Evolutionary conservation across 2,329 filamentous ascomycete species (phyloP), one percentile per base, ranked within the genome.

Genomic region (Colletotrichum incanum): DNA sequence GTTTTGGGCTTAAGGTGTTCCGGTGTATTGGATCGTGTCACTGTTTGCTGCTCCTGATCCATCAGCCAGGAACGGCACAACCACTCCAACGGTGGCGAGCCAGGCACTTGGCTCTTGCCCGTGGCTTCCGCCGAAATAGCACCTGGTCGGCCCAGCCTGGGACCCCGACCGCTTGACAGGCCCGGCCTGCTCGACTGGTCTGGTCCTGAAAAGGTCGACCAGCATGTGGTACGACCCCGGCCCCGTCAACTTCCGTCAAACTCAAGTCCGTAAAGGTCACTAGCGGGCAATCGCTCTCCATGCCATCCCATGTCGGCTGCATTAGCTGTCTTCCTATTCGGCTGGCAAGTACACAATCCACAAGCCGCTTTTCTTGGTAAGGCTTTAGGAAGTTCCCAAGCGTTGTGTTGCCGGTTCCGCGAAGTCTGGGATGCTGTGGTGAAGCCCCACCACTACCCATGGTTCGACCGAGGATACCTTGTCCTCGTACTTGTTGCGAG

Each of bases 11-110:
- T 73, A 73, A 73, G 34, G 47, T 60, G 71, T 71, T 73, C 71
- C 71, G 62, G 67, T 58, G 61, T 52, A 58, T 71, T 67, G 71
- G 71, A 71, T 73, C 67, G 34, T 71, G 67, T 71, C 49, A 58
- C 39, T 63, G 58, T 67, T 71, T 65, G 62, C 43, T 67, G 41
- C 52, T 67, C 58, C 58, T 66, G 49, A 50, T 56, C 55, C 67
- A 67, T 65, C 45, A 62, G 47, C 71, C 67, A 73, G 62, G 61
- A 66, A 71, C 71, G 67, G 62, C 71, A 68, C 55, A 73, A 67
- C 71, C 71, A 71, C 67, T 66, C 71, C 61, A 62, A 73, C 71
- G 67, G 71, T 73, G 71, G 67, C 67, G 63, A 71, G 71, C 67
- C 71, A 73, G 71, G 55, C 71, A 73, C 67, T 62, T 73, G 71